Conservation (phyloP, 495 filamentous ascomycete species). For the Penicillium lividum region DNA sequence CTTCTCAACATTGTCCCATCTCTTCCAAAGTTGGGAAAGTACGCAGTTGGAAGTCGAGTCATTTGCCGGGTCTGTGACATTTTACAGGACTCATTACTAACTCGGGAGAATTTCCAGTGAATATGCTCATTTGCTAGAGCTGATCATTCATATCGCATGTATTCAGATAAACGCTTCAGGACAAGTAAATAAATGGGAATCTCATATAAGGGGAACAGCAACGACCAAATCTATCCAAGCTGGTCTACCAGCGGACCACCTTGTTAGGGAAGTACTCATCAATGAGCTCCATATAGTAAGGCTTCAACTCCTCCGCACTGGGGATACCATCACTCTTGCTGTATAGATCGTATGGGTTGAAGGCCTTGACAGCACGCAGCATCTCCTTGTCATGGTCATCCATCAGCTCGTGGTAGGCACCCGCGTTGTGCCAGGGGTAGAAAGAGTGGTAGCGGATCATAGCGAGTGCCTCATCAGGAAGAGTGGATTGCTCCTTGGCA, state of each 20-base stretch:
- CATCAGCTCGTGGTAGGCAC: conserved; percentile 80
- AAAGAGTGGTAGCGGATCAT: conserved; percentile 92
- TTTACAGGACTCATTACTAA: no score
- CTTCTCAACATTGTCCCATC: no score
- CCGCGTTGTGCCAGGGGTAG: conserved; percentile 84
- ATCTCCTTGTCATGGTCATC: conserved; percentile 75
- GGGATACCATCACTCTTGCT: conserved; percentile 86
- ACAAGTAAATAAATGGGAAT: conserved; percentile 20
- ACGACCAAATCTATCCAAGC: conserved; percentile 8
- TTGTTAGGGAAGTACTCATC: conserved; percentile 80
- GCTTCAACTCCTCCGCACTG: conserved; percentile 65
- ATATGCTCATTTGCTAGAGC: not conserved
- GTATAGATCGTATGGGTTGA: conserved; percentile 91
- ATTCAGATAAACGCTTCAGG: conserved; percentile 9
- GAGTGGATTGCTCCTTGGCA: conserved; percentile 70
- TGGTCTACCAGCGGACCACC: conserved; percentile 71
- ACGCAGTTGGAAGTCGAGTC: no score
- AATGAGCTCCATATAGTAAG: conserved; percentile 82
- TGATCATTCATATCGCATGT: conserved; percentile 3
- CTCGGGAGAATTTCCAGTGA: no score
- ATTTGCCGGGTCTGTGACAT: no score
- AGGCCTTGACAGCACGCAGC: conserved; percentile 77
- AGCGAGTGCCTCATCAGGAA: conserved; percentile 79
- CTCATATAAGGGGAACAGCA: conserved; percentile 7
- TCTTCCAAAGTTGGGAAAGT: no score